phyloP scores from a whole-genome alignment of 495 filamentous ascomycete species.

The Cryomyces minteri region DNA sequence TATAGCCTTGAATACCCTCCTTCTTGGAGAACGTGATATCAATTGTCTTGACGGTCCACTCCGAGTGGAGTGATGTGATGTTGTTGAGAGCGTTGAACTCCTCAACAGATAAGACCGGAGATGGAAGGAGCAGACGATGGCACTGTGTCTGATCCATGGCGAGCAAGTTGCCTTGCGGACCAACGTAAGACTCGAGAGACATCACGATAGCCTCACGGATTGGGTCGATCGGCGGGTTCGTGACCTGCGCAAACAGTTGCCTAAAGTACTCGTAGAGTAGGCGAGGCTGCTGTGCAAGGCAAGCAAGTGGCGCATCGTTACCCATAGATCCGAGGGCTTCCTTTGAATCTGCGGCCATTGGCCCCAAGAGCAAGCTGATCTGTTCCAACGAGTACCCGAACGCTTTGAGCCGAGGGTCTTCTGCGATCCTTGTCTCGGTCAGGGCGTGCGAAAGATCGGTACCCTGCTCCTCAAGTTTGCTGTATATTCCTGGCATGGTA shows the following conservation, averaged over 20 bases:
- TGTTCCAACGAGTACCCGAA: slow-evolving; percentile 98
- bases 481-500: slow-evolving; percentile 55
- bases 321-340: slow-evolving; percentile 99
- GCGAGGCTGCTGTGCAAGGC: slow-evolving; percentile 74
- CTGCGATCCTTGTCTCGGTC: slow-evolving; percentile 61
- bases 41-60: slow-evolving; percentile 87
- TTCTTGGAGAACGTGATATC: slow-evolving; percentile 90
- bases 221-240: slow-evolving; percentile 95
- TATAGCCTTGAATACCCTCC: slow-evolving; percentile 71
- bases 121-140: slow-evolving; percentile 68
- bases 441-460: slow-evolving; percentile 44
- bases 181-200: slow-evolving; percentile 95
- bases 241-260: slow-evolving; percentile 97
- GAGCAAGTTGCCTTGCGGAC: slow-evolving; percentile 90
- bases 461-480: slow-evolving; percentile 35
- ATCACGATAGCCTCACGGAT: slow-evolving; percentile 98
- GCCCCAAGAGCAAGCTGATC: slow-evolving; percentile 79
- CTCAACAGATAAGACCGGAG: slow-evolving; percentile 76
- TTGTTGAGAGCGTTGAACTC: slow-evolving; percentile 84
- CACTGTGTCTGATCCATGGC: slow-evolving; percentile 91
- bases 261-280: slow-evolving; percentile 97
- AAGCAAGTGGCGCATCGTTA: slow-evolving; percentile 91
- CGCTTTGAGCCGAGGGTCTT: slow-evolving; percentile 67
- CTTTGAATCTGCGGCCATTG: slow-evolving; percentile 98
- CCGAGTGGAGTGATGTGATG: slow-evolving; percentile 51